Percentiles rank a stretch among this genome's conserved stretches.
Evolutionary conservation across 2,329 filamentous ascomycete genomes (phyloP).

Genomic region (Neoascochyta sp.): DNA sequence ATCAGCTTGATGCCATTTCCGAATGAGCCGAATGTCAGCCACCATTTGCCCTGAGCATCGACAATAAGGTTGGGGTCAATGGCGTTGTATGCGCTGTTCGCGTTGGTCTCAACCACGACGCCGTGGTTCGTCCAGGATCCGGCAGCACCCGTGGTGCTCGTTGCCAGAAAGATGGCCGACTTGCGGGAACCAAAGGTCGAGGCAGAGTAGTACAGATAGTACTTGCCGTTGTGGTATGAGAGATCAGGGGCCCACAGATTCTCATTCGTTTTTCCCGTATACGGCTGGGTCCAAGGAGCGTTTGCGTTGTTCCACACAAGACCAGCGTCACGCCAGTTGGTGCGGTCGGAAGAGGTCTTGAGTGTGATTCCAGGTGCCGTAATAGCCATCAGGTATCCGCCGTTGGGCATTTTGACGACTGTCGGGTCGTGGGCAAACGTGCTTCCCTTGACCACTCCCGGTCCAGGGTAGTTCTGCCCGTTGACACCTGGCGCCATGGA

Average conservation of each 20-base stretch:
- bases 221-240: constrained; percentile 29
- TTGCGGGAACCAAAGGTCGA: constrained; percentile 56
- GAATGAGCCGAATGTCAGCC: constrained; percentile 63
- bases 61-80: constrained; percentile 49
- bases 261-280: constrained; percentile 2
- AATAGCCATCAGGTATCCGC: constrained; percentile 6
- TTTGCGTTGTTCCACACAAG: constrained; percentile 7
- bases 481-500: constrained; percentile 4
- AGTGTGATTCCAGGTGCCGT: constrained; percentile 5
- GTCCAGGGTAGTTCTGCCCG: constrained; percentile 4
- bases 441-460: constrained; percentile 3
- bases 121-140: constrained; percentile 56
- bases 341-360: constrained; percentile 10
- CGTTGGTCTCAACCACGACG: constrained; percentile 40
- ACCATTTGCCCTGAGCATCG: constrained; percentile 39
- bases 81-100: constrained; percentile 40
- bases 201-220: constrained; percentile 62
- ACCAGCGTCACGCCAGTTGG: constrained; percentile 7
- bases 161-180: constrained; percentile 58
- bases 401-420: constrained; percentile 6
- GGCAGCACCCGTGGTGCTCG: constrained; percentile 46
- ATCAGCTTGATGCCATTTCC: constrained; percentile 56
- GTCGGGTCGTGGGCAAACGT: constrained; percentile 8
- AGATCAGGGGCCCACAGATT: constrained; percentile 9
- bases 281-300: constrained; percentile 3